Evolutionary conservation across 352 stramenopile genomes (phyloP).

Genomic region (Pythium periplocum): DNA sequence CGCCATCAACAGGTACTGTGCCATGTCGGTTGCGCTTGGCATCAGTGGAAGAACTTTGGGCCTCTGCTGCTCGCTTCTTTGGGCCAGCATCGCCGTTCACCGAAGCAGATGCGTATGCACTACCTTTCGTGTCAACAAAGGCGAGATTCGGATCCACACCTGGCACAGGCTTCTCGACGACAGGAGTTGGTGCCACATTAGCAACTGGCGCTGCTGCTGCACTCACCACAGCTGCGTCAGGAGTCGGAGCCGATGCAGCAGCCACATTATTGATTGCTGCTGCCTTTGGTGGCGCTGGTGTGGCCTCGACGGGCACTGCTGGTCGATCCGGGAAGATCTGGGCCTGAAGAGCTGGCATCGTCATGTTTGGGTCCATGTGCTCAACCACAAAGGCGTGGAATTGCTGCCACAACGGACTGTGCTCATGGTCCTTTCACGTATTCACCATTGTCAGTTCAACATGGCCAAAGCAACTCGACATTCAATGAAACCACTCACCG

Average conservation of each 20-base stretch:
- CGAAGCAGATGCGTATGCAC: not conserved
- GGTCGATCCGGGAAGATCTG: conserved; percentile 32
- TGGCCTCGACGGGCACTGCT: not conserved
- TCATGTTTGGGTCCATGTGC: conserved; percentile 54
- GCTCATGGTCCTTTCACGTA: conserved; percentile 9
- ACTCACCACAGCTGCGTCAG: too few relatives aligned
- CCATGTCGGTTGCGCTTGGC: not conserved
- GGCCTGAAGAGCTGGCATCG: conserved; percentile 43
- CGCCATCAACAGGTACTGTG: not conserved
- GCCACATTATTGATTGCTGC: not conserved
- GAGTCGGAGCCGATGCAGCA: too few relatives aligned
- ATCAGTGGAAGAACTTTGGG: too few relatives aligned
- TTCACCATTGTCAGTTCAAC: too few relatives aligned
- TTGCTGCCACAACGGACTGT: conserved; percentile 32
- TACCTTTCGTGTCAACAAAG: conserved; percentile 51
- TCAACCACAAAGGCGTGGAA: conserved; percentile 64
- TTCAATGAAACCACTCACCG: conserved; percentile 7
- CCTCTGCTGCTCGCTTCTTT: conserved; percentile 9
- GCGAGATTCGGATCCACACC: conserved; percentile 40
- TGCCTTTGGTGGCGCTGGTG: not conserved
- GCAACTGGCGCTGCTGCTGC: not conserved
- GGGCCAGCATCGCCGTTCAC: conserved; percentile 10
- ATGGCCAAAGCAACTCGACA: too few relatives aligned
- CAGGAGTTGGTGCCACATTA: not conserved
- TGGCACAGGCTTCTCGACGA: not conserved